These are phyloP conservation scores for Dryas drummondii DNA, from an alignment of 306 rosid genomes.

Conservation along the genomic window DNA sequence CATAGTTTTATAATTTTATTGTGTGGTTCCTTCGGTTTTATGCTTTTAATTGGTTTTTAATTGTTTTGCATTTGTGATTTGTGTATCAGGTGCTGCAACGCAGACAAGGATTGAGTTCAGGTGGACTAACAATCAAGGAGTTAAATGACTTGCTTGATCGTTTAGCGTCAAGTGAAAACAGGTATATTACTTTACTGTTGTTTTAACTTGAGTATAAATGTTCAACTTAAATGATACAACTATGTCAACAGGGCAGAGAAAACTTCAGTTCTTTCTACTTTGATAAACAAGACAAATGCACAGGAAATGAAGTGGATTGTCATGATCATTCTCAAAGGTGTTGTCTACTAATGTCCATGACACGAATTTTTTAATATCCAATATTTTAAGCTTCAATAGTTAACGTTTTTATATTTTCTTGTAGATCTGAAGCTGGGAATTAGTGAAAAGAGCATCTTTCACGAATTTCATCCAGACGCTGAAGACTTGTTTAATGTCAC, in stretches of 20 bases:
- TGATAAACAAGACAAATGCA: conserved; percentile 83
- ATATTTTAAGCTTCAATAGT: conserved; percentile 1
- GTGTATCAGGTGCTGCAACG: conserved; percentile 68
- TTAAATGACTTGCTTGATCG: conserved; percentile 81
- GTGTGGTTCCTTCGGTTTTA: not conserved
- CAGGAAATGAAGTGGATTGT: conserved; percentile 98
- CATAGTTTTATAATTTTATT: not conserved
- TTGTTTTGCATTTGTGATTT: conserved; percentile 5
- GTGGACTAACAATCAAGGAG: conserved; percentile 73
- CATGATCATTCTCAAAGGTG: conserved; percentile 94
- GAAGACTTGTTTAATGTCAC: conserved; percentile 96
- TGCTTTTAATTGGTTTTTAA: not conserved
- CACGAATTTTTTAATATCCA: conserved; percentile 18
- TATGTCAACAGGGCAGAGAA: conserved; percentile 64
- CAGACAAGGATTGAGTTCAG: conserved; percentile 76
- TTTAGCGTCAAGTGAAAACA: conserved; percentile 70
- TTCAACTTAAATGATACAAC: conserved; percentile 14
- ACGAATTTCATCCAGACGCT: conserved; percentile 96
- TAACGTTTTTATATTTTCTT: conserved; percentile 9
- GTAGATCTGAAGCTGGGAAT: conserved; percentile 89
- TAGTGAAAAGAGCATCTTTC: conserved; percentile 91
- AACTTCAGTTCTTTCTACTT: conserved; percentile 66
- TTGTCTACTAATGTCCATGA: conserved; percentile 16
- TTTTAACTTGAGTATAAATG: not conserved
- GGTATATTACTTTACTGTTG: conserved; percentile 38